These are phyloP conservation scores for Aureobasidium sp. DNA, from an alignment of 2,329 filamentous ascomycete species.

Conservation along the genomic window DNA sequence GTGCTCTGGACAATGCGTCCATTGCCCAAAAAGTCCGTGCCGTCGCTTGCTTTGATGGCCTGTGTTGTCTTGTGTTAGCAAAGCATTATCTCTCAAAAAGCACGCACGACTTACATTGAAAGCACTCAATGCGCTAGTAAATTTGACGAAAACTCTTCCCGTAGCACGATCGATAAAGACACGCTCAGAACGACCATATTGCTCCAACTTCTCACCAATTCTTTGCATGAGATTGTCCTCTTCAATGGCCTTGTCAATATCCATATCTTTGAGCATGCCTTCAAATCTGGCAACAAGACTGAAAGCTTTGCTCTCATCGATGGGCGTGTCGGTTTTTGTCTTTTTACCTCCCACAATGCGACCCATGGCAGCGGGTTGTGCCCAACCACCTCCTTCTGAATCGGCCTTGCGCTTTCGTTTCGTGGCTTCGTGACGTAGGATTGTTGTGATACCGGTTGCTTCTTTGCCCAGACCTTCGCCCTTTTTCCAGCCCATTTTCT, in stretches of 20 bases:
- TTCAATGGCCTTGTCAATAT: constrained; percentile 71
- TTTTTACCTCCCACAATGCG: constrained; percentile 74
- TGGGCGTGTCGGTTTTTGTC: constrained; percentile 33
- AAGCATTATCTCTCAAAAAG: neutral
- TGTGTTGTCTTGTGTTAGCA: constrained; percentile 29
- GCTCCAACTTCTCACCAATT: constrained; percentile 87
- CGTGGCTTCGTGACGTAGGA: constrained; percentile 75
- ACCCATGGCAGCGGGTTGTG: constrained; percentile 58
- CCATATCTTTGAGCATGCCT: constrained; percentile 80
- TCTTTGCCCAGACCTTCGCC: constrained; percentile 80
- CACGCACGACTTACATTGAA: constrained; percentile 57
- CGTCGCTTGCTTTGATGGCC: constrained; percentile 86
- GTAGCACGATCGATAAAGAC: constrained; percentile 51
- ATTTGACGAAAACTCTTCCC: constrained; percentile 77
- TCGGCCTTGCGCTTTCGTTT: constrained; percentile 75
- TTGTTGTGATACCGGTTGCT: constrained; percentile 74
- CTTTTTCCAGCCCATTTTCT: constrained; percentile 88
- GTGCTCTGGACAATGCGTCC: constrained; percentile 58
- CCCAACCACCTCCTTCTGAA: constrained; percentile 71
- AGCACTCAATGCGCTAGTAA: constrained; percentile 77
- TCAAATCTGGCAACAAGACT: constrained; percentile 72
- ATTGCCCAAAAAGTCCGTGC: constrained; percentile 82
- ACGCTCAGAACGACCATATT: constrained; percentile 40
- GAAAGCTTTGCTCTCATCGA: constrained; percentile 31
- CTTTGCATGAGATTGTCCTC: constrained; percentile 71